Conservation (phyloP, 2,329 filamentous ascomycete genomes). For the Botrytis elliptica region DNA sequence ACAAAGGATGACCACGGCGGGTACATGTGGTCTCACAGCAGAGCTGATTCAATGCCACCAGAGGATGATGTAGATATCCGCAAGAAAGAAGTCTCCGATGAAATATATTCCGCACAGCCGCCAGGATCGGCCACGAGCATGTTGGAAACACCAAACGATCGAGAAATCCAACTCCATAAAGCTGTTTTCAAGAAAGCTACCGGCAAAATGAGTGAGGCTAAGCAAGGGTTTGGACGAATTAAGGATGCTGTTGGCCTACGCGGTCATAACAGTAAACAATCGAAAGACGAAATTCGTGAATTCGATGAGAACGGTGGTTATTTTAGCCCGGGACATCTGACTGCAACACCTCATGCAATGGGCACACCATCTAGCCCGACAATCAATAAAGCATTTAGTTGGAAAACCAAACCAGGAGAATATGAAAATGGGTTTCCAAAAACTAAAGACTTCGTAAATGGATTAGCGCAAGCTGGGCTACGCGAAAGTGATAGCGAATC, state of each 20-base stretch:
- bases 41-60: constrained; percentile 50
- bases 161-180: constrained; percentile 56
- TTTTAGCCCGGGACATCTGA: constrained; percentile 31
- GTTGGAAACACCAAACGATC: constrained; percentile 53
- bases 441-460: constrained; percentile 24
- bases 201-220: constrained; percentile 75
- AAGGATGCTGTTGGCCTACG: constrained; percentile 72
- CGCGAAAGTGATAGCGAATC: constrained; percentile 24
- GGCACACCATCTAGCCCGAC: constrained; percentile 30
- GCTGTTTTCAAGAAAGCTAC: constrained; percentile 77
- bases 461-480: constrained; percentile 17
- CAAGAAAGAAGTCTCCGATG: constrained; percentile 43
- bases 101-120: constrained; percentile 46
- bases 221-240: constrained; percentile 79
- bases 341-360: constrained; percentile 23
- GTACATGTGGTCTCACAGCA: constrained; percentile 48
- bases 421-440: constrained; percentile 44
- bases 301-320: constrained; percentile 29
- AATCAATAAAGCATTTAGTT: constrained; percentile 55
- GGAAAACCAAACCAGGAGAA: constrained; percentile 64
- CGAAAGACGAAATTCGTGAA: constrained; percentile 49
- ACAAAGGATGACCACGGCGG: constrained; percentile 55
- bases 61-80: constrained; percentile 52
- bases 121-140: constrained; percentile 49
- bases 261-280: constrained; percentile 54